Percentiles rank a stretch among this genome's conserved stretches.
Conservation (phyloP, 345 rosid genomes). For the Sonneratia alba region DNA sequence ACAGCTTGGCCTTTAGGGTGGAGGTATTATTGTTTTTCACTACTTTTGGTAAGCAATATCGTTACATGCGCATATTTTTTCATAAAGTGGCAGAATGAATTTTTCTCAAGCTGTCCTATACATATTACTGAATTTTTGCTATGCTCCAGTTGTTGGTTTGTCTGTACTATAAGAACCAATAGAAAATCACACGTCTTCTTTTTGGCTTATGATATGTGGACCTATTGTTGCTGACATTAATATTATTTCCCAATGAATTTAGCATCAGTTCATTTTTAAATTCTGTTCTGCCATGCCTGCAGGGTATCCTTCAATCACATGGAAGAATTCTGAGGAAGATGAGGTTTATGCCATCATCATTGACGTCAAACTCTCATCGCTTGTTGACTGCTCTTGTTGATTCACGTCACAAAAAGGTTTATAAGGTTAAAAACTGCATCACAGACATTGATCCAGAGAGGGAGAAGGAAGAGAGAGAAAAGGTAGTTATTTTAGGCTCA, state of each 20-base stretch:
- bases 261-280: neutral
- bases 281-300: conserved; percentile 16
- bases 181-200: neutral
- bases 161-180: neutral
- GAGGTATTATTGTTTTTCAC: neutral
- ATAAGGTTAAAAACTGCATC: conserved; percentile 88
- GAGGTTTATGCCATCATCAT: conserved; percentile 92
- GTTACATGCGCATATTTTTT: neutral
- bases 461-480: conserved; percentile 95
- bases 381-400: conserved; percentile 94
- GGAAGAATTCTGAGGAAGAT: conserved; percentile 89
- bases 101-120: neutral
- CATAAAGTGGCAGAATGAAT: neutral
- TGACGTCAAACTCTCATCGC: conserved; percentile 85
- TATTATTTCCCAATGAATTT: neutral
- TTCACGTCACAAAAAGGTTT: conserved; percentile 73
- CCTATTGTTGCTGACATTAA: neutral
- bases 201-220: neutral
- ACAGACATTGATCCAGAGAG: conserved; percentile 99
- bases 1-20: neutral
- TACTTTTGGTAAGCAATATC: neutral
- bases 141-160: neutral
- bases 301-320: conserved; percentile 99
- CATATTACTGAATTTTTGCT: neutral
- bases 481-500: conserved; percentile 37